Evolutionary conservation across 1,284 basidiomycete genomes (phyloP), one percentile per base, ranked within the genome.

Genomic region (Ceratobasidium papillatum): DNA sequence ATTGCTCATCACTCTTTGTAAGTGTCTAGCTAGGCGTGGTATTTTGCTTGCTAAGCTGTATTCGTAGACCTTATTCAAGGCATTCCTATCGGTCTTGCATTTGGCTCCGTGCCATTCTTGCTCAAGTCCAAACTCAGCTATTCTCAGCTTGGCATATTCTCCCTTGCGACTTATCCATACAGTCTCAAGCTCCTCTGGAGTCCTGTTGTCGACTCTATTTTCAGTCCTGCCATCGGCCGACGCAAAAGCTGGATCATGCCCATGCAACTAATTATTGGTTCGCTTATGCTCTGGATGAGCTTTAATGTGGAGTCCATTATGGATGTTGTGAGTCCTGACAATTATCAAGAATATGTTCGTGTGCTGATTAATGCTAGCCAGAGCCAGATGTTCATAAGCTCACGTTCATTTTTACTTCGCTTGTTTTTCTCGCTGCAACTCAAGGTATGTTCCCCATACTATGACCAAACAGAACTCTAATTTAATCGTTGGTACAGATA

Each of bases 161-260:
- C 95, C 64, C 87, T 99, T 2, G 65, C 94, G 74, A 93, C 92
- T 76, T 99, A 99, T 85, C 98, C 98, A 9, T 99, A 99, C 85
- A 97, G 94, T 43, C 89, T 99, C 80, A 99, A 99, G 84, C 85
- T 99, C 73, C 83, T 99, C 77, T 99, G 98, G 97, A 97, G 95
- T 30, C 98, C 98, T 54, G 93, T 99, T 78, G 95, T 99, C 75
- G 98, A 99, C 81, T 94, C 96, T 2, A 86, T 93, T 77, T 99
- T 94, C 82, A 87, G 94, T 78, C 85, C 89, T 54, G 89, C 89
- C 62, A 81, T 96, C 75, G 98, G 98, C 22, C 89, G 98, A 71
- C 87, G 98, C 77, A 99, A 99, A 83, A 96, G 94, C 76, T 99
- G 98, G 98, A 98, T 99, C 80, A 92, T 99, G 76, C 98, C 98